Evolutionary conservation across 768 basidiomycete species (phyloP).

Genomic region (Gloeostereum incarnatum): DNA sequence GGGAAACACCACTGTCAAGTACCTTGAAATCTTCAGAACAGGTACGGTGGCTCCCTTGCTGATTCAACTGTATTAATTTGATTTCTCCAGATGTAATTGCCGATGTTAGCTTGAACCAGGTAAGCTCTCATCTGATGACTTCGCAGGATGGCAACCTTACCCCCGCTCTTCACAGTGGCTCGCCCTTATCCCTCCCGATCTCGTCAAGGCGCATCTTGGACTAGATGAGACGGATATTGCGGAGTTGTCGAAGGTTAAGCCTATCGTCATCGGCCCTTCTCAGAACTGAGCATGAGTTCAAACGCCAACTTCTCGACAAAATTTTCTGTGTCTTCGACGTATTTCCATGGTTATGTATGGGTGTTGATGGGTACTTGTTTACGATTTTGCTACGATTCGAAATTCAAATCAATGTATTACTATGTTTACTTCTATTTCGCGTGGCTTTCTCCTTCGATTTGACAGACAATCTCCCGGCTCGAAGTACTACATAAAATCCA

Average conservation of each 20-base stretch:
- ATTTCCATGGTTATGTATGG: too few relatives aligned
- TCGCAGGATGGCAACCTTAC: neutral
- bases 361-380: too few relatives aligned
- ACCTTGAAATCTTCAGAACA: conserved; percentile 39
- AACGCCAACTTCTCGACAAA: too few relatives aligned
- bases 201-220: conserved; percentile 36
- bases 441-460: too few relatives aligned
- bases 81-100: conserved; percentile 11
- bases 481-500: too few relatives aligned
- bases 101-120: conserved; percentile 37
- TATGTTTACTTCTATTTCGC: too few relatives aligned
- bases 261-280: conserved; percentile 4
- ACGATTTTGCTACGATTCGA: too few relatives aligned
- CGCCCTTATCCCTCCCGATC: conserved; percentile 32
- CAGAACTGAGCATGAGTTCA: too few relatives aligned
- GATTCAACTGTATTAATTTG: neutral
- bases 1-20: conserved; percentile 37
- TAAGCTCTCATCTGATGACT: conserved; percentile 10
- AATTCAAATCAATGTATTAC: too few relatives aligned
- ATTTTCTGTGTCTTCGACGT: too few relatives aligned
- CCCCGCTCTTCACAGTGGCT: conserved; percentile 26
- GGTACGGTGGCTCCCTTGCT: conserved; percentile 9
- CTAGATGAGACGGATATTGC: conserved; percentile 21
- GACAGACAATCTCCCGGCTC: too few relatives aligned
- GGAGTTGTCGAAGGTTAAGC: conserved; percentile 2